A percentile compares a stretch with the other conserved stretches of the same genome.
These are phyloP conservation scores for Prunus armeniaca DNA, from an alignment of 306 rosid genomes.

Conservation along the genomic window DNA sequence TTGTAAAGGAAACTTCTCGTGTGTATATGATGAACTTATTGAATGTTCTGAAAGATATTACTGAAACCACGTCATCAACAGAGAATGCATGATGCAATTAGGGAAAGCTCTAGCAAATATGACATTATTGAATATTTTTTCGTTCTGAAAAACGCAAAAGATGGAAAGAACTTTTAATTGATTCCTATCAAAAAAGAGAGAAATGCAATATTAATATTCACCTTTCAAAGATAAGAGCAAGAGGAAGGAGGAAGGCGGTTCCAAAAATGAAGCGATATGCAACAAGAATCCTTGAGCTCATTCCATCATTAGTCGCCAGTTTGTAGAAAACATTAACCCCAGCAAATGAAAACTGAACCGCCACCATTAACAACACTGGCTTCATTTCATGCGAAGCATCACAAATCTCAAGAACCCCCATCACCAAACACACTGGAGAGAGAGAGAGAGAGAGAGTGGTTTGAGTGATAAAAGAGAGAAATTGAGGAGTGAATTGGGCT, in stretches of 20 bases:
- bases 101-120: not conserved
- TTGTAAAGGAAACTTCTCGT: not conserved
- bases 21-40: not conserved
- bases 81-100: no score
- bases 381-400: slow-evolving; percentile 31
- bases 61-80: not conserved
- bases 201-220: not conserved
- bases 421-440: not conserved
- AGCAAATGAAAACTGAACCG: slow-evolving; percentile 44
- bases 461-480: not conserved
- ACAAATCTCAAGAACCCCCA: not conserved
- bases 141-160: no score
- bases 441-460: not conserved
- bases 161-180: no score
- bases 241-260: slow-evolving; percentile 53
- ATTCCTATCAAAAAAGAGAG: no score
- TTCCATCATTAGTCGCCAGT: slow-evolving; percentile 58
- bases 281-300: slow-evolving; percentile 43
- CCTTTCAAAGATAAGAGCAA: slow-evolving; percentile 63
- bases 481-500: not conserved
- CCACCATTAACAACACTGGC: slow-evolving; percentile 47
- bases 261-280: slow-evolving; percentile 72
- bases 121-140: no score
- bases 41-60: not conserved
- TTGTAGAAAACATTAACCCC: slow-evolving; percentile 65